These are phyloP conservation scores for Fonsecaea multimorphosa DNA, from an alignment of 2,329 filamentous ascomycete genomes.

Conservation along the genomic window DNA sequence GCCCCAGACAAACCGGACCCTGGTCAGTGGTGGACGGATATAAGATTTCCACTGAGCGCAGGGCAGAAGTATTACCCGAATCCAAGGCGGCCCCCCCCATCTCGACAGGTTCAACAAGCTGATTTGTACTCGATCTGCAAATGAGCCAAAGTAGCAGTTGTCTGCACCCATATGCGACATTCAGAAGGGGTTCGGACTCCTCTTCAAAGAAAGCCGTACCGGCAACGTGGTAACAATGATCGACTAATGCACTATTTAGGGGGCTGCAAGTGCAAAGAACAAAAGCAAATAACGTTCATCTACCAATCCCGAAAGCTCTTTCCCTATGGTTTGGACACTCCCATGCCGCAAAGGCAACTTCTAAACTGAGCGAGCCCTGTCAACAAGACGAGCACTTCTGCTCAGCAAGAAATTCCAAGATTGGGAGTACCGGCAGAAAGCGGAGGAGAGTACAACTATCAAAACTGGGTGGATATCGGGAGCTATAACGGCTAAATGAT, in stretches of 20 bases:
- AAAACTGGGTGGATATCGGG: neutral
- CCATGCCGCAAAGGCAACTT: neutral
- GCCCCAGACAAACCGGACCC: no score
- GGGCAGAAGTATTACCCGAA: conserved; percentile 4
- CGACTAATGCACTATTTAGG: neutral
- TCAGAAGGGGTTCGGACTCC: neutral
- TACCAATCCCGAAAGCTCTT: neutral
- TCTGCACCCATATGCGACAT: neutral
- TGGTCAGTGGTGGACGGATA: neutral
- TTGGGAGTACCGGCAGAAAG: neutral
- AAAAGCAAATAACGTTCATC: neutral
- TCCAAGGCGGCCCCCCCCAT: neutral
- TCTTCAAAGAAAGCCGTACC: neutral
- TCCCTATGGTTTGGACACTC: no score
- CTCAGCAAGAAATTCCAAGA: neutral
- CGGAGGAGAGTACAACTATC: neutral
- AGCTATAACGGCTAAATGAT: neutral
- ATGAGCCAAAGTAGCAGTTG: neutral
- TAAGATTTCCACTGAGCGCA: neutral
- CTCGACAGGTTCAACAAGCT: neutral
- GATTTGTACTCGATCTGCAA: neutral
- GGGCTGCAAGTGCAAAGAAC: neutral
- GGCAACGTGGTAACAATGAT: neutral
- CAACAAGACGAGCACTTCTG: neutral
- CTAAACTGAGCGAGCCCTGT: neutral